Percentiles rank a stretch among this genome's conserved stretches.
phyloP scores from a whole-genome alignment of 768 basidiomycete species.

The Leccinum subtestaceum region DNA sequence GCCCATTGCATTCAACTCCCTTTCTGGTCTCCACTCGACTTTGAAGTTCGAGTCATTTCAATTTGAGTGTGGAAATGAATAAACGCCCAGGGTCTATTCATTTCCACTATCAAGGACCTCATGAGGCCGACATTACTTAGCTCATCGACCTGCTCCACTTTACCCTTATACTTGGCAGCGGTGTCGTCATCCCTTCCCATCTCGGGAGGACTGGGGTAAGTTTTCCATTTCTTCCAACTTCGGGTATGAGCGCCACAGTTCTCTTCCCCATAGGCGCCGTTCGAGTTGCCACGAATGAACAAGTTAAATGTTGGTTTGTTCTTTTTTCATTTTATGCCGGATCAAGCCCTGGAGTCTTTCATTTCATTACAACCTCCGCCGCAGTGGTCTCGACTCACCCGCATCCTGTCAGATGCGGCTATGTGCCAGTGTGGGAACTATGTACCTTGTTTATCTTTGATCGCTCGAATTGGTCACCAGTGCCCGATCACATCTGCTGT shows the following conservation, averaged over 20 bases:
- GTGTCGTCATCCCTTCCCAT: conserved; percentile 22
- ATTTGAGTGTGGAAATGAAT: background rate
- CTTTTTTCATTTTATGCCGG: conserved; percentile 10
- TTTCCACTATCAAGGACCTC: conserved; percentile 2
- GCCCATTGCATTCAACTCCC: background rate
- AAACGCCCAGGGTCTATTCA: background rate
- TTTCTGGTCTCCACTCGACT: conserved; percentile 10
- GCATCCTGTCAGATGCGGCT: background rate
- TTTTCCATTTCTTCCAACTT: conserved; percentile 14
- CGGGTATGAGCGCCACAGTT: conserved; percentile 17
- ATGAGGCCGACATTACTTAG: background rate
- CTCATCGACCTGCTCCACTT: background rate
- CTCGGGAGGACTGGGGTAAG: conserved; percentile 8
- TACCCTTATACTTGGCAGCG: background rate
- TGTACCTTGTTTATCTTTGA: background rate
- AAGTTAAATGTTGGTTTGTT: background rate
- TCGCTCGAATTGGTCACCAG: conserved; percentile 25
- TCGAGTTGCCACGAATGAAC: background rate
- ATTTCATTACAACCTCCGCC: background rate
- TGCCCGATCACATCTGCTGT: conserved; percentile 28
- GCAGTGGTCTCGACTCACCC: background rate
- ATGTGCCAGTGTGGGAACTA: conserved; percentile 10
- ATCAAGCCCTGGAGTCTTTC: background rate
- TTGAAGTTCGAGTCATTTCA: background rate
- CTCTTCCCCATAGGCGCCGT: background rate